These are phyloP conservation scores for Collybia nuda DNA, from an alignment of 768 basidiomycete species.

Conservation along the genomic window DNA sequence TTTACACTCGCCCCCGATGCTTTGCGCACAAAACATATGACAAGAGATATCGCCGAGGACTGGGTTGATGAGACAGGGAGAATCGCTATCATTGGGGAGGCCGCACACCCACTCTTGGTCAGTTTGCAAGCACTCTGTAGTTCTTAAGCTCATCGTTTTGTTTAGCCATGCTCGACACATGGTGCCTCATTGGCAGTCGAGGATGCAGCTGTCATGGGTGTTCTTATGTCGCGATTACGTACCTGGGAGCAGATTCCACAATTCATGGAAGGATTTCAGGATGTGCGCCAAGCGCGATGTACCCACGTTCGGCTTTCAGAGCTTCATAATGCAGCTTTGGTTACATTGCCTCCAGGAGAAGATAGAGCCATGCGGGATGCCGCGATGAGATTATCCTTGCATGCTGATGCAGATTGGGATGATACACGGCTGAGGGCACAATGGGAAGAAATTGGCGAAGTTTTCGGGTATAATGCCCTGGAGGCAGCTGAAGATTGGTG, in stretches of 20 bases:
- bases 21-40: slow-evolving; percentile 34
- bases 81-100: slow-evolving; percentile 52
- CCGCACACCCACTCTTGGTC: slow-evolving; percentile 54
- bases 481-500: slow-evolving; percentile 62
- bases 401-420: slow-evolving; percentile 30
- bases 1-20: slow-evolving; percentile 31
- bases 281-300: slow-evolving; percentile 47
- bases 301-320: slow-evolving; percentile 41
- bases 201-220: slow-evolving; percentile 56
- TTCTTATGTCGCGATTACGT: slow-evolving; percentile 49
- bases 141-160: not conserved
- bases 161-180: slow-evolving; percentile 49
- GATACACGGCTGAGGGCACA: slow-evolving; percentile 38
- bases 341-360: slow-evolving; percentile 42
- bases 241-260: slow-evolving; percentile 42
- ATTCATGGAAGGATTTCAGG: slow-evolving; percentile 50
- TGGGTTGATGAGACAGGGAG: slow-evolving; percentile 50
- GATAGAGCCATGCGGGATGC: slow-evolving; percentile 40
- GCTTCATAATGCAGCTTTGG: slow-evolving; percentile 38
- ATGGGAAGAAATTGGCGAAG: slow-evolving; percentile 46
- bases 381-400: slow-evolving; percentile 23
- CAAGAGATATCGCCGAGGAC: slow-evolving; percentile 35
- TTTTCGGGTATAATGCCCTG: slow-evolving; percentile 50
- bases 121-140: slow-evolving; percentile 16
- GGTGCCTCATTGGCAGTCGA: slow-evolving; percentile 48